Evolutionary conservation across 345 rosid species (phyloP), one percentile per base, ranked within the genome.

Genomic region (Euphorbia lathyris): DNA sequence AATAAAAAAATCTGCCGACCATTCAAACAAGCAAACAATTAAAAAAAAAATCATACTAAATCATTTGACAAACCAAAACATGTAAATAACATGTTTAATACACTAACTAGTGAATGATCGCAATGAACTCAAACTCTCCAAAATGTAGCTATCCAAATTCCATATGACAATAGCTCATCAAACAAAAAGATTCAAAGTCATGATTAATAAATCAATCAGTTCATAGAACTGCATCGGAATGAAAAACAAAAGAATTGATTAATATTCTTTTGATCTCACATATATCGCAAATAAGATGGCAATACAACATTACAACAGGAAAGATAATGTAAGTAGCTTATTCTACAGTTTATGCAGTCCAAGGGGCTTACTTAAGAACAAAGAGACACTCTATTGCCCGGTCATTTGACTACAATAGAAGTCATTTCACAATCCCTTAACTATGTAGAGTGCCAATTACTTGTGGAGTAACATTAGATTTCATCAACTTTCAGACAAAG

Each of bases 1-100:
- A 36, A 27, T 29, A 47, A n/a, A 58, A 58, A 20, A 30, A 48
- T 45, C 98, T 96, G 94, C 66, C 78, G 75, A 58, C 58, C 48
- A 63, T 25, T 58, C 14, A 34, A 50, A 48, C 23, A 67, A 43
- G 23, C 23, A 36, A 40, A 40, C 30, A 26, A 65, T 55, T 65
- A 51, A 29, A 25, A 27, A 20, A 47, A n/a, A 58, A 58, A 14
- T 40, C 36, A 45, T 2, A 40, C 12, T 26, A 55, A 63, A 26
- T 43, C 5, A 25, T 7, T n/a, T 25, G 2, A 60, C 34, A 43
- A 32, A n/a, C 36, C 1, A 66, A 50, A 47, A 58, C 47, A 60
- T 7, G 14, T 26, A 25, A 17, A 58, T 11, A 27, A 27, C 4
- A 57, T 40, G 56, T 25, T 58, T 48, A 3, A 14, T 40, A 14